Conservation (phyloP, 352 stramenopile species). For the Blastocystis sp. region DNA sequence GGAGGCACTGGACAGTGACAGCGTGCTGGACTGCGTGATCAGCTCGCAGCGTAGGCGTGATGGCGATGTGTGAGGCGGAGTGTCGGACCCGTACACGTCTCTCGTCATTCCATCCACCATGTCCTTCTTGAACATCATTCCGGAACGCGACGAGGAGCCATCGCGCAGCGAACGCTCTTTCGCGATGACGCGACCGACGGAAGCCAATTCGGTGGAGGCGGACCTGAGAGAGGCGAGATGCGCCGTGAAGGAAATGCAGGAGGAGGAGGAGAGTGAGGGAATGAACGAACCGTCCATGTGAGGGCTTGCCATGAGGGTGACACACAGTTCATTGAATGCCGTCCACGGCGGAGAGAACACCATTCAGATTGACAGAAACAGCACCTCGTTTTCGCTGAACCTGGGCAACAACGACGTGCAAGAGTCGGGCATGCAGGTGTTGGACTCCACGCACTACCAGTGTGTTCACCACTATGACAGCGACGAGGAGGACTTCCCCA, state of each 20-base stretch:
- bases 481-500: neutral
- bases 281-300: neutral
- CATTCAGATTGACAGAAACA: neutral
- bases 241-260: neutral
- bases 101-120: constrained; percentile 2
- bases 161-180: neutral
- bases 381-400: neutral
- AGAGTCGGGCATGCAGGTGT: neutral
- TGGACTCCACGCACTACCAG: constrained; percentile 35
- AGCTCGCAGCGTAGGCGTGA: neutral
- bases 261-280: neutral
- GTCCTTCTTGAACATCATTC: constrained; percentile 41
- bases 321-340: neutral
- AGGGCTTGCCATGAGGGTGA: neutral
- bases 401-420: constrained; percentile 22
- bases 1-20: neutral
- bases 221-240: neutral
- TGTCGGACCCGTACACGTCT: constrained; percentile 10
- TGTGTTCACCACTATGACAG: neutral
- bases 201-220: neutral
- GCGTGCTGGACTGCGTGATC: constrained; percentile 20
- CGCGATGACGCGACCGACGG: neutral
- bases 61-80: neutral
- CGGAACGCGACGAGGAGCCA: constrained; percentile 14
- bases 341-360: neutral